phyloP scores from a whole-genome alignment of 1,284 basidiomycete genomes.

The Melampsora americana region DNA sequence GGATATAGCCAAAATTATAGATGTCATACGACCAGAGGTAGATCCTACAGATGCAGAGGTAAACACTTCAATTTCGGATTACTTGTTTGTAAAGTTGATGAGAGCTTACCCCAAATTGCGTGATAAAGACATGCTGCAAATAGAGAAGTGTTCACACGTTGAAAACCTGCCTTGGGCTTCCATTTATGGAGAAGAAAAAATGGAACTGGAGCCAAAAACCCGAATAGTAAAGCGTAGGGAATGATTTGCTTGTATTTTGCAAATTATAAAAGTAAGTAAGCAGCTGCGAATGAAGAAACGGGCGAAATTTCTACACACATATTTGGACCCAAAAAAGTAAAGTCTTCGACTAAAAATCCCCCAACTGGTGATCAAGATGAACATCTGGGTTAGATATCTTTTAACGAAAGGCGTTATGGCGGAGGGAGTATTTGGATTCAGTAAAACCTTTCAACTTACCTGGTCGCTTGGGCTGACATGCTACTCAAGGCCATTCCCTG shows the following conservation, averaged over 20 bases:
- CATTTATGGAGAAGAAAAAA: constrained; percentile 25
- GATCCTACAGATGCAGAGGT: background rate
- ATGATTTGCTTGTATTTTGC: background rate
- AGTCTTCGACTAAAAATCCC: constrained; percentile 35
- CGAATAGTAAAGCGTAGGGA: constrained; percentile 10
- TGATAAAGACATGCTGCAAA: constrained; percentile 17
- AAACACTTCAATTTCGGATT: background rate
- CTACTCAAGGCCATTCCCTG: constrained; percentile 38
- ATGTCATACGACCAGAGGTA: constrained; percentile 23
- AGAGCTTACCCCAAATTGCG: constrained; percentile 22
- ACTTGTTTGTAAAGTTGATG: background rate
- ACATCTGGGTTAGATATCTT: background rate
- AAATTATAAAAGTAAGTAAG: too few species aligned
- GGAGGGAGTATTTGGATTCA: background rate
- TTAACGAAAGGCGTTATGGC: background rate
- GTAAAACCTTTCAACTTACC: background rate
- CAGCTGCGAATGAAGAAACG: background rate
- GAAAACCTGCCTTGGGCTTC: constrained; percentile 26
- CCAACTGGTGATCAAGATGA: constrained; percentile 1
- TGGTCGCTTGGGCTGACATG: constrained; percentile 28
- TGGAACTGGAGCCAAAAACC: constrained; percentile 37
- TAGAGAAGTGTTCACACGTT: constrained; percentile 27
- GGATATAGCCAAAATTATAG: constrained; percentile 10
- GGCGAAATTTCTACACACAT: constrained; percentile 20
- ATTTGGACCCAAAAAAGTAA: constrained; percentile 17